Evolutionary conservation across 148 eudicot species (phyloP).

Genomic region (Spergularia marina): DNA sequence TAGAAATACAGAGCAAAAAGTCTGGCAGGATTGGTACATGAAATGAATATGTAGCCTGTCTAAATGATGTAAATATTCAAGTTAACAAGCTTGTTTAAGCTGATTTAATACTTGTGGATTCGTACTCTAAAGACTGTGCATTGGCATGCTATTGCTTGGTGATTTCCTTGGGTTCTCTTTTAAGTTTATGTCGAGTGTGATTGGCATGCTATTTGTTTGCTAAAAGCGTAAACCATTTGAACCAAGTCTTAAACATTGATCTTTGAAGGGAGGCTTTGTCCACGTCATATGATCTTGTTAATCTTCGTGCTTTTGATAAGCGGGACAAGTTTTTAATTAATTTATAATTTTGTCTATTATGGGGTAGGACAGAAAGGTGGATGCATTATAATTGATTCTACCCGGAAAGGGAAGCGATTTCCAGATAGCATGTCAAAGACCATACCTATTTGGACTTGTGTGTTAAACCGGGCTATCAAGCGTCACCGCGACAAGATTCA

Average conservation of each 20-base stretch:
- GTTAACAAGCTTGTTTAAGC: too few relatives aligned
- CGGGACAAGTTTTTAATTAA: neutral
- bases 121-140: too few relatives aligned
- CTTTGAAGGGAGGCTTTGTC: neutral
- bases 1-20: too few relatives aligned
- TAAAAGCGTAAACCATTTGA: too few relatives aligned
- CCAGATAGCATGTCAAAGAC: conserved; percentile 99
- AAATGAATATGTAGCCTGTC: too few relatives aligned
- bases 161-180: neutral
- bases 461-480: conserved; percentile 70
- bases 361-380: conserved; percentile 90
- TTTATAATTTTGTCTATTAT: conserved; percentile 9
- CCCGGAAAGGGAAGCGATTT: conserved; percentile 95
- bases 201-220: neutral
- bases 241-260: neutral
- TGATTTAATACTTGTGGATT: too few relatives aligned
- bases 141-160: too few relatives aligned
- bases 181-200: neutral
- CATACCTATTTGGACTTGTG: conserved; percentile 94
- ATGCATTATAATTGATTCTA: conserved; percentile 85
- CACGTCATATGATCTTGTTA: too few relatives aligned
- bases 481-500: conserved; percentile 34
- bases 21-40: too few relatives aligned
- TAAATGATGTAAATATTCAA: too few relatives aligned
- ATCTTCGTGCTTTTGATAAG: too few relatives aligned